Percentiles rank a stretch among this genome's conserved stretches.
Conservation (phyloP, 208 protist species). For the Trypanosoma melophagium region DNA sequence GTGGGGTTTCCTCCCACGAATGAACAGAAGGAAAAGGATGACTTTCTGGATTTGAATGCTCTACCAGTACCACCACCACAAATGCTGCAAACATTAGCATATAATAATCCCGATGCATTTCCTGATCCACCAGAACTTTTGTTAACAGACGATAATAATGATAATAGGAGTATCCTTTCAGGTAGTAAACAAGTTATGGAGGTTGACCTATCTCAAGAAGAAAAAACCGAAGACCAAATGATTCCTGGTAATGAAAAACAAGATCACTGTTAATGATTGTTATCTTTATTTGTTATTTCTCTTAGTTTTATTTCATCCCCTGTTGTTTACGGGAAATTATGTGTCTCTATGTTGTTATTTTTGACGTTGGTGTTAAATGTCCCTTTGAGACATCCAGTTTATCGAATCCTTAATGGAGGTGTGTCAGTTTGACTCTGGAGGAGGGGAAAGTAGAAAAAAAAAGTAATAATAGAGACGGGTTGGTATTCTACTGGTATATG, state of each 20-base stretch:
- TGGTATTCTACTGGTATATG: constrained; percentile 11
- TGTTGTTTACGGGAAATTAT: background rate
- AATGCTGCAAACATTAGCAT: too few relatives aligned
- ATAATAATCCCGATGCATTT: too few relatives aligned
- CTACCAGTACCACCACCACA: too few relatives aligned
- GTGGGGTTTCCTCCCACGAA: too few relatives aligned
- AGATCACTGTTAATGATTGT: background rate
- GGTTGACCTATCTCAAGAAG: background rate
- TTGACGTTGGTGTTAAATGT: background rate
- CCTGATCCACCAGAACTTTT: too few relatives aligned
- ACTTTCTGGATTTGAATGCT: too few relatives aligned
- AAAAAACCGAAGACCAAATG: background rate
- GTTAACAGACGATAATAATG: too few relatives aligned
- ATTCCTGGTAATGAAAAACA: background rate
- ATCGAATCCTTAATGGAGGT: constrained; percentile 1
- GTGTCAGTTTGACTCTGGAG: too few relatives aligned
- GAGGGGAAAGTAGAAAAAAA: background rate
- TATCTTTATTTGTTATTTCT: constrained; percentile 7
- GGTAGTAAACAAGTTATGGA: too few relatives aligned
- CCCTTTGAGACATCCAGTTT: background rate
- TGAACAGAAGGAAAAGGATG: too few relatives aligned
- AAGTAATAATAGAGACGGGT: constrained; percentile 17
- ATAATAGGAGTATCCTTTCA: too few relatives aligned
- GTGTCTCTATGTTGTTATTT: background rate
- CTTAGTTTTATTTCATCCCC: background rate